Conservation (phyloP, 805 yeast genomes). For the Blastobotrys attinorum region DNA sequence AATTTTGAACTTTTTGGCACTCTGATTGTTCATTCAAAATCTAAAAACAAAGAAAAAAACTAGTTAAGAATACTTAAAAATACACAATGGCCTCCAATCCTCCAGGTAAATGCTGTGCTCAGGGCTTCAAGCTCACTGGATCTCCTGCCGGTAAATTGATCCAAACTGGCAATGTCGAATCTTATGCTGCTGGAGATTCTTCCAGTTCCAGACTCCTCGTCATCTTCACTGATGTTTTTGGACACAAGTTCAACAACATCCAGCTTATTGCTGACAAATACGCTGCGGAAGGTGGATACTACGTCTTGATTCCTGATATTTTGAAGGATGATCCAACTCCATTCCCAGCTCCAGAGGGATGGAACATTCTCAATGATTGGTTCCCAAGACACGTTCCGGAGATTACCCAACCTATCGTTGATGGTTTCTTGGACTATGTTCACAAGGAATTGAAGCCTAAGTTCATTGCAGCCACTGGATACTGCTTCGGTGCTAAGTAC, state of each 20-base stretch:
- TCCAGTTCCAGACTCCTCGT: constrained; percentile 49
- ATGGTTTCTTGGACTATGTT: constrained; percentile 39
- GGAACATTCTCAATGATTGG: constrained; percentile 39
- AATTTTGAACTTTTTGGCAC: too few relatives aligned
- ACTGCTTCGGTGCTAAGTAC: constrained; percentile 80
- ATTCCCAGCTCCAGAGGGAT: constrained; percentile 12
- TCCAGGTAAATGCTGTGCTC: constrained; percentile 27
- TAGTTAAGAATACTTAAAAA: too few relatives aligned
- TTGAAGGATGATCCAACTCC: constrained; percentile 43
- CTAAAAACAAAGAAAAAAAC: too few relatives aligned
- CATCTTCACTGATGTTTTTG: constrained; percentile 57
- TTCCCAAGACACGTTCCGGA: constrained; percentile 41
- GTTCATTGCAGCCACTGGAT: constrained; percentile 56
- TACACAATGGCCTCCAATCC: constrained; percentile 28
- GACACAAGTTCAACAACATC: constrained; percentile 49
- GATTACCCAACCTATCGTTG: constrained; percentile 40
- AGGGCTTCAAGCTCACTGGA: constrained; percentile 20
- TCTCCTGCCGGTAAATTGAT: constrained; percentile 5
- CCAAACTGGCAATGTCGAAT: constrained; percentile 27
- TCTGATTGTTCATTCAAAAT: too few relatives aligned
- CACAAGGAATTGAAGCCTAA: constrained; percentile 38
- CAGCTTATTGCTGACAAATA: constrained; percentile 42
- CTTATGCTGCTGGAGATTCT: constrained; percentile 43
- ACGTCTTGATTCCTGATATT: constrained; percentile 67
- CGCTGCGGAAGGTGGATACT: constrained; percentile 54